phyloP scores from a whole-genome alignment of 805 yeast genomes.

The Wickerhamomyces sydowiorum region DNA sequence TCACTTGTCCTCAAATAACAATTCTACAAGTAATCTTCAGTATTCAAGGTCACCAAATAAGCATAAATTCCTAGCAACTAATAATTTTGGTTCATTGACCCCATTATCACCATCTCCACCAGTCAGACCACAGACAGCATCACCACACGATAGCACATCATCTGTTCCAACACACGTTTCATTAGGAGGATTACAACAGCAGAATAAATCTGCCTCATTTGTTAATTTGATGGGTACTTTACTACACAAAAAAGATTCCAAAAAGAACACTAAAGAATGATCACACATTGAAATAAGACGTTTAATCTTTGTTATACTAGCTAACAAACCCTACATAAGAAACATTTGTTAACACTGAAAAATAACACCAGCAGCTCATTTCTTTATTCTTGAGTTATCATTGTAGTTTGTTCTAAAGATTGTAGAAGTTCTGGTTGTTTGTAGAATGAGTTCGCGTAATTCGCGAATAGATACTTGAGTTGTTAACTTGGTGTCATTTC shows the following conservation, averaged over 20 bases:
- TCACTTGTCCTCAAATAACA: neutral
- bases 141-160: neutral
- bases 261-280: constrained; percentile 2
- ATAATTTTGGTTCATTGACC: constrained; percentile 3
- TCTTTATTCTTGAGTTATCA: too few relatives aligned
- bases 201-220: constrained; percentile 19
- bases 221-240: constrained; percentile 21
- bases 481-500: neutral
- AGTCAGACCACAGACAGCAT: neutral
- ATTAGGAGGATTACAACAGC: constrained; percentile 4
- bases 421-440: too few relatives aligned
- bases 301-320: too few relatives aligned
- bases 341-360: too few relatives aligned
- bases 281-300: too few relatives aligned
- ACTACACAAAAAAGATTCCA: constrained; percentile 18
- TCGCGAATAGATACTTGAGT: too few relatives aligned
- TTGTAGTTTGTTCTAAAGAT: too few relatives aligned
- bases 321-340: too few relatives aligned
- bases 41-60: constrained; percentile 9
- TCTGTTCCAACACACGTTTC: neutral
- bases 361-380: neutral
- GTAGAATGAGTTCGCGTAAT: neutral
- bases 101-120: constrained; percentile 7
- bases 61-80: constrained; percentile 1
- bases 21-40: neutral